Evolutionary conservation across 768 basidiomycete species (phyloP).

Genomic region (Podaxis carcinomalis): DNA sequence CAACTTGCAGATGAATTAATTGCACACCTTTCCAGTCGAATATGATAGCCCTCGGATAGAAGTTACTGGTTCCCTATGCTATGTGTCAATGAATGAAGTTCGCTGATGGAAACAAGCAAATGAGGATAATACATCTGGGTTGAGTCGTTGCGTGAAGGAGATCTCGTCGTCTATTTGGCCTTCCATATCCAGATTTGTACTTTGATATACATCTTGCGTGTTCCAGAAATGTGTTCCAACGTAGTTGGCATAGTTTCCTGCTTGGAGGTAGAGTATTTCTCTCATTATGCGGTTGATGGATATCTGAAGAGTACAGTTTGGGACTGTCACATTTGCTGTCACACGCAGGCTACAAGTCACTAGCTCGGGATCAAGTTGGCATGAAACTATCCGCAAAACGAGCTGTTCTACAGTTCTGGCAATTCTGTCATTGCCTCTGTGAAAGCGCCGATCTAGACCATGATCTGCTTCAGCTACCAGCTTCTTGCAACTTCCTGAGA

Average conservation of each 20-base stretch:
- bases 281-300: constrained; percentile 41
- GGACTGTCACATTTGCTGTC: background rate
- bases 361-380: background rate
- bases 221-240: constrained; percentile 81
- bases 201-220: constrained; percentile 68
- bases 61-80: constrained; percentile 40
- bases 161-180: constrained; percentile 45
- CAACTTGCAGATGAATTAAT: background rate
- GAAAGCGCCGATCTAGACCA: background rate
- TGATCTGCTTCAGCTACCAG: background rate
- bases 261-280: constrained; percentile 78
- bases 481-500: background rate
- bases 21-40: constrained; percentile 63
- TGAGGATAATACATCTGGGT: background rate
- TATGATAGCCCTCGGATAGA: constrained; percentile 59
- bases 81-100: background rate
- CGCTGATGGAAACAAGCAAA: background rate
- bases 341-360: background rate
- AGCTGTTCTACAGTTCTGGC: background rate
- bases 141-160: constrained; percentile 60
- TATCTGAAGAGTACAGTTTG: background rate
- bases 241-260: constrained; percentile 63
- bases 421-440: background rate
- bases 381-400: too few relatives aligned
- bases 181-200: constrained; percentile 40